Conservation (phyloP, 768 basidiomycete species). For the Tremella yokohamensis region DNA sequence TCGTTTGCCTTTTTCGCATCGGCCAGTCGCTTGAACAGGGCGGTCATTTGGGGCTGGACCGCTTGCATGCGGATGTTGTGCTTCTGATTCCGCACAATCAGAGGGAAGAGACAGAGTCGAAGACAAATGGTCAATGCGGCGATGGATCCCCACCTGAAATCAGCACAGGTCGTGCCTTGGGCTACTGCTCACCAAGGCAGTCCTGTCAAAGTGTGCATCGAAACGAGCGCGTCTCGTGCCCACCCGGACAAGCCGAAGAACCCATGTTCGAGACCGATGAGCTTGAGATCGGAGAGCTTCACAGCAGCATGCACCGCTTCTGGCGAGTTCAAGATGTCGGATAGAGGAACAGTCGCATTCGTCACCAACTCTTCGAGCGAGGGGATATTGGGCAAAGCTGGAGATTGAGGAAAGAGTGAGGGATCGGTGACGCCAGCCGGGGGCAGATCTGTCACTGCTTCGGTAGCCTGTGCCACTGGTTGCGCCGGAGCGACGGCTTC, state of each 20-base stretch:
- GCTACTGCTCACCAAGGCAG: slow-evolving; percentile 44
- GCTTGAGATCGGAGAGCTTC: slow-evolving; percentile 40
- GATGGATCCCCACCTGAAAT: slow-evolving; percentile 48
- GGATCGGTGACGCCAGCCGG: slow-evolving; percentile 16
- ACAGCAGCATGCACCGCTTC: slow-evolving; percentile 47
- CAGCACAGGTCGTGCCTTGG: not conserved
- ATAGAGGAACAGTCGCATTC: slow-evolving; percentile 24
- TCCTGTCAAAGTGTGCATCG: slow-evolving; percentile 37
- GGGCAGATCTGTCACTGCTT: slow-evolving; percentile 8
- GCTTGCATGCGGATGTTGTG: slow-evolving; percentile 67
- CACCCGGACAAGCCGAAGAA: slow-evolving; percentile 41
- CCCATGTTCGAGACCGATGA: slow-evolving; percentile 43
- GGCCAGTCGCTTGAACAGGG: slow-evolving; percentile 58
- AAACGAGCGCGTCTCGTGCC: slow-evolving; percentile 41
- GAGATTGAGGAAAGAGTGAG: slow-evolving; percentile 9
- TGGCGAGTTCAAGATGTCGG: slow-evolving; percentile 43
- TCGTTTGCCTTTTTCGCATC: slow-evolving; percentile 53
- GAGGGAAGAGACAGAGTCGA: slow-evolving; percentile 52
- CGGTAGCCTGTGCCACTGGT: not conserved
- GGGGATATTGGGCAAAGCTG: slow-evolving; percentile 8
- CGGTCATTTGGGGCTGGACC: slow-evolving; percentile 60
- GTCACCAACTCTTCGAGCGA: slow-evolving; percentile 30
- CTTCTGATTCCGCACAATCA: slow-evolving; percentile 62
- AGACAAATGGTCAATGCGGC: slow-evolving; percentile 38
- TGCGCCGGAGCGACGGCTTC: slow-evolving; percentile 3